These are phyloP conservation scores for Barbarea vulgaris DNA, from an alignment of 345 rosid species.

Conservation along the genomic window DNA sequence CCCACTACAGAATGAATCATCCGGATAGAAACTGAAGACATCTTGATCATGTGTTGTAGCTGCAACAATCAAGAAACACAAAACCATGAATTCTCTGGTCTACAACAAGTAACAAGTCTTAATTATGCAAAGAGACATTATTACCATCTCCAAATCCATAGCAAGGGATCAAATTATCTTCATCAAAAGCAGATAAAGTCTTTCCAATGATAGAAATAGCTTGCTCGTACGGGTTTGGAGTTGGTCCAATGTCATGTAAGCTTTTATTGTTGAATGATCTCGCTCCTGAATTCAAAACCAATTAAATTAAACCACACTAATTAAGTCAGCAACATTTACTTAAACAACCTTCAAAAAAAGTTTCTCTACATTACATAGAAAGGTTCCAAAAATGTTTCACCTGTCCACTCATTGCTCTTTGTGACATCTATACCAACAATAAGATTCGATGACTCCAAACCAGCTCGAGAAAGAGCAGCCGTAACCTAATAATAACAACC, in stretches of 20 bases:
- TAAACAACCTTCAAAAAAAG: neutral
- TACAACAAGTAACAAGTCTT: neutral
- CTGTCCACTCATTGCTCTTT: slow-evolving; percentile 95
- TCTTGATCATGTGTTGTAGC: slow-evolving; percentile 95
- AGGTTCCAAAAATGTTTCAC: slow-evolving; percentile 34
- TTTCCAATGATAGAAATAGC: slow-evolving; percentile 80
- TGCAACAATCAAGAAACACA: slow-evolving; percentile 39
- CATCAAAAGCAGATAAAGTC: slow-evolving; percentile 74
- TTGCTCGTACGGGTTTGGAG: slow-evolving; percentile 76
- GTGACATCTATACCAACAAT: slow-evolving; percentile 93
- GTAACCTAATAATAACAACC: slow-evolving; percentile 57
- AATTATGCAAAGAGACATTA: neutral
- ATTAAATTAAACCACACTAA: neutral
- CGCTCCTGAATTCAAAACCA: slow-evolving; percentile 48
- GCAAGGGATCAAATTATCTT: slow-evolving; percentile 84
- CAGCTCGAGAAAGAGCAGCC: slow-evolving; percentile 72
- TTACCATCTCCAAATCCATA: slow-evolving; percentile 79
- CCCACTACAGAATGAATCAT: slow-evolving; percentile 67
- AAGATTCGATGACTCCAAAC: slow-evolving; percentile 88
- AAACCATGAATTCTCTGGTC: slow-evolving; percentile 22
- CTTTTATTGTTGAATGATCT: slow-evolving; percentile 68
- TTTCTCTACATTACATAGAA: neutral
- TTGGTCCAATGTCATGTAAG: slow-evolving; percentile 63
- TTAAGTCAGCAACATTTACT: neutral
- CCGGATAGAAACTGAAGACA: slow-evolving; percentile 71